These are phyloP conservation scores for Sporothrix euskadiensis DNA, from an alignment of 2,329 filamentous ascomycete genomes.

Conservation along the genomic window DNA sequence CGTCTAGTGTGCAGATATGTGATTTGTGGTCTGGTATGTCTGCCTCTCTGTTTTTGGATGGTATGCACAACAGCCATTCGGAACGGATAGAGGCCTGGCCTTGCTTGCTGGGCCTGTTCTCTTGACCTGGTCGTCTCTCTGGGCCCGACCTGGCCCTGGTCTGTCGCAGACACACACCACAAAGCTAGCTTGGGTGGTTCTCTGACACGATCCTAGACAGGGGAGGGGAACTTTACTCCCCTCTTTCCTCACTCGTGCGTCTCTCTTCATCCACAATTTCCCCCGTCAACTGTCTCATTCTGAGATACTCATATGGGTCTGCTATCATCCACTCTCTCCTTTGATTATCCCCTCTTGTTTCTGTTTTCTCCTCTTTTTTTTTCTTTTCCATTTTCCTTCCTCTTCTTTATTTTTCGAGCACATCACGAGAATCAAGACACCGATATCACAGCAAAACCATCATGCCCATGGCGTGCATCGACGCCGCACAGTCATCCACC, in stretches of 20 bases:
- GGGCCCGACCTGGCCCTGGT: not conserved
- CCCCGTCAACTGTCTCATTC: not conserved
- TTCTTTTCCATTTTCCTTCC: not conserved
- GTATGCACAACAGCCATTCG: not conserved
- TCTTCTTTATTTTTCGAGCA: not conserved
- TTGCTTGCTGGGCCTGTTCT: not conserved
- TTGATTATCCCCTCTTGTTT: not conserved
- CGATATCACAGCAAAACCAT: not conserved
- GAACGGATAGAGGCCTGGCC: not conserved
- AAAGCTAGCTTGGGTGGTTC: not conserved
- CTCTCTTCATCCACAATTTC: not conserved
- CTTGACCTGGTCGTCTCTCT: not conserved
- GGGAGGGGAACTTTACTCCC: not conserved
- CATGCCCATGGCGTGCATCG: conserved; percentile 9
- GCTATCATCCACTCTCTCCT: not conserved
- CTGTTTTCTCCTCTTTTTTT: not conserved
- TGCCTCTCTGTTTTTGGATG: conserved; percentile 18
- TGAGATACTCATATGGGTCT: conserved; percentile 1
- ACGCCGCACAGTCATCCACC: not conserved
- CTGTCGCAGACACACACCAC: conserved; percentile 13
- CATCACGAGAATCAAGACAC: not conserved
- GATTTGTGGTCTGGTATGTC: not conserved
- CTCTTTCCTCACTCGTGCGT: not conserved
- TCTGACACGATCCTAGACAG: conserved; percentile 22
- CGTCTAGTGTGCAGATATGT: not conserved